phyloP scores from a whole-genome alignment of 495 filamentous ascomycete genomes.

The Penicillium turbatum region DNA sequence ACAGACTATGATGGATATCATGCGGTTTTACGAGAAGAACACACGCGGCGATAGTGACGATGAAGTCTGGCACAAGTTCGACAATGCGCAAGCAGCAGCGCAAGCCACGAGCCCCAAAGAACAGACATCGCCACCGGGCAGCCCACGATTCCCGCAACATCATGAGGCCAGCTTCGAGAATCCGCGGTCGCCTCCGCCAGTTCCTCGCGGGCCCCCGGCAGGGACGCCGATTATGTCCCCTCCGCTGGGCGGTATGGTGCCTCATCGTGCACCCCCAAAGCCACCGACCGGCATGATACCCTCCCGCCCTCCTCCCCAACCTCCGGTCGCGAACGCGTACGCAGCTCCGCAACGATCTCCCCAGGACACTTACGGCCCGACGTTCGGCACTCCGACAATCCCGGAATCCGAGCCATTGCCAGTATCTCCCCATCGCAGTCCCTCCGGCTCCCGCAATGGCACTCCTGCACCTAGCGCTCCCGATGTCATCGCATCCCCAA shows the following conservation, averaged over 20 bases:
- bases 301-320: slow-evolving; percentile 48
- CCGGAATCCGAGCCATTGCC: slow-evolving; percentile 54
- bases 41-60: slow-evolving; percentile 75
- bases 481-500: slow-evolving; percentile 36
- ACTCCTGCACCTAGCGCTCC: slow-evolving; percentile 28
- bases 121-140: slow-evolving; percentile 64
- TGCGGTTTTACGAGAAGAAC: slow-evolving; percentile 94
- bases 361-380: slow-evolving; percentile 24
- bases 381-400: slow-evolving; percentile 34
- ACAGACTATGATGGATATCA: slow-evolving; percentile 88
- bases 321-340: slow-evolving; percentile 38
- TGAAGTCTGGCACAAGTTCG: slow-evolving; percentile 92
- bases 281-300: slow-evolving; percentile 38
- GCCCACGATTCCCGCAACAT: slow-evolving; percentile 87
- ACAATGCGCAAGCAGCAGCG: slow-evolving; percentile 61
- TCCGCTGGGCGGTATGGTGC: slow-evolving; percentile 34
- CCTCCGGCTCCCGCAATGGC: slow-evolving; percentile 43
- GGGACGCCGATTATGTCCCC: slow-evolving; percentile 27
- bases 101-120: slow-evolving; percentile 34
- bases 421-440: slow-evolving; percentile 41
- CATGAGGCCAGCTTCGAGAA: slow-evolving; percentile 96
- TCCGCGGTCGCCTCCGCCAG: slow-evolving; percentile 85
- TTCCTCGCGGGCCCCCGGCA: slow-evolving; percentile 57
- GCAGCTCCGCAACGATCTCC: slow-evolving; percentile 15
- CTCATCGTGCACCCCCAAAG: slow-evolving; percentile 44